Evolutionary conservation across 1,139 yeast genomes (phyloP).

Genomic region (Saccharomyces hybrid): DNA sequence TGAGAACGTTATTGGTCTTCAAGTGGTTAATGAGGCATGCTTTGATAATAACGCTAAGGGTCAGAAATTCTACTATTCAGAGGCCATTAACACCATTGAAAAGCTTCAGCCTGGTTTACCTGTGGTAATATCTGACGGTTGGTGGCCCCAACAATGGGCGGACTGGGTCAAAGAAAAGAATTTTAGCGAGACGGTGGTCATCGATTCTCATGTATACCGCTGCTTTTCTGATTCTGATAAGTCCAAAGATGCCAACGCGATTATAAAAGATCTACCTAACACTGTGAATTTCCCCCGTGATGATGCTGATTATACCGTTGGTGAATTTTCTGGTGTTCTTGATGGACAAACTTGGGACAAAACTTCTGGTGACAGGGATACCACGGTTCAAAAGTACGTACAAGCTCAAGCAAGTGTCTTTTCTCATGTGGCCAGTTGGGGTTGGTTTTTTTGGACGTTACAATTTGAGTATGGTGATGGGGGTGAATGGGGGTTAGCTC

Average conservation of each 20-base stretch:
- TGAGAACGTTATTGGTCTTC: conserved; percentile 74
- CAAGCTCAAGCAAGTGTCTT: conserved; percentile 39
- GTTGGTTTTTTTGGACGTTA: conserved; percentile 84
- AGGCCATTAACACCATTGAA: conserved; percentile 58
- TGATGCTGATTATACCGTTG: conserved; percentile 68
- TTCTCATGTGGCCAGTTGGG: conserved; percentile 48
- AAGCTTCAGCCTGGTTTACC: conserved; percentile 52
- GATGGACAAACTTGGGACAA: conserved; percentile 69
- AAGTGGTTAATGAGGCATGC: conserved; percentile 77
- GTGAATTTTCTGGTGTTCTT: conserved; percentile 86
- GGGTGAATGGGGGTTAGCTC: conserved; percentile 91
- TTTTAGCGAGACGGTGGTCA: conserved; percentile 49
- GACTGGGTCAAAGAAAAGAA: conserved; percentile 47
- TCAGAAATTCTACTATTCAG: conserved; percentile 58
- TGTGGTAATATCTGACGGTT: conserved; percentile 80
- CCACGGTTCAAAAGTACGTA: conserved; percentile 41
- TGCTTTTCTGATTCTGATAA: conserved; percentile 76
- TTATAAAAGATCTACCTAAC: conserved; percentile 48
- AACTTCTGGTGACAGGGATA: conserved; percentile 40
- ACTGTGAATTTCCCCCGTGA: conserved; percentile 45
- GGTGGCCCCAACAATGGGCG: conserved; percentile 83
- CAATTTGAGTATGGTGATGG: conserved; percentile 85
- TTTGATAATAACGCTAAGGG: conserved; percentile 46
- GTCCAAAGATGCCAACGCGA: conserved; percentile 52
- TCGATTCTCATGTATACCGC: conserved; percentile 82